Evolutionary conservation across 2,329 filamentous ascomycete genomes (phyloP), one percentile per base, ranked within the genome.

Genomic region (Curvularia eragrostidis): DNA sequence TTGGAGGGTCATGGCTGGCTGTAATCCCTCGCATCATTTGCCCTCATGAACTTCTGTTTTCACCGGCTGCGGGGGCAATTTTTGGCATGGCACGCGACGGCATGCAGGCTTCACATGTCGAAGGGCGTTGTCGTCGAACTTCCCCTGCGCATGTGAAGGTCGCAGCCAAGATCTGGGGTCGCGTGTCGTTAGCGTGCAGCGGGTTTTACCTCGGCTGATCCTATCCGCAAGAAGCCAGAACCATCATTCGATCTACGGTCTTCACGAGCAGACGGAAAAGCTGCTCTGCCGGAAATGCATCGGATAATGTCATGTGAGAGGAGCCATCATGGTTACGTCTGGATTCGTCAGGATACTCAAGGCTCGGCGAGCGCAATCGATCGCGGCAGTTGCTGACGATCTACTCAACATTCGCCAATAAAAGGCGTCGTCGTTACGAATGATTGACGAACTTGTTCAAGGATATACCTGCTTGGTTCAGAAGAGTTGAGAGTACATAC

Each of bases 51-150:
- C 34, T 36, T 36, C 34, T 18, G 2, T 36, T n/a, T 18, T 18
- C 7, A 3, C 2, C 15, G 34, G 13, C 34, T 36, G 15, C 21
- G 39, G 41, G 28, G 18, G 21, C 10, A 41, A n/a, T 34, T n/a
- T 44, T 41, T 42, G 6, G 15, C 7, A 43, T 56, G 61, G 61
- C 70, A 69, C 66, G 63, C 64, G 65, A 69, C 58, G 34, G 34
- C 32, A 26, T 57, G 54, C 62, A 64, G n/a, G 57, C 63, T 74
- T 74, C 71, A 74, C 71, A 74, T 74, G 71, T 59, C 52, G 55
- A 59, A 18, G 41, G 24, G 44, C 34, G 47, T 48, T 57, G 48
- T 52, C 48, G 43, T 63, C 55, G 52, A 4, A 13, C 32, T 34
- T 19, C n/a, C 24, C 46, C 34, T 61, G 54, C 55, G 60, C 70